Evolutionary conservation across 2,329 filamentous ascomycete species (phyloP).

Genomic region (Didymella arachidicola): DNA sequence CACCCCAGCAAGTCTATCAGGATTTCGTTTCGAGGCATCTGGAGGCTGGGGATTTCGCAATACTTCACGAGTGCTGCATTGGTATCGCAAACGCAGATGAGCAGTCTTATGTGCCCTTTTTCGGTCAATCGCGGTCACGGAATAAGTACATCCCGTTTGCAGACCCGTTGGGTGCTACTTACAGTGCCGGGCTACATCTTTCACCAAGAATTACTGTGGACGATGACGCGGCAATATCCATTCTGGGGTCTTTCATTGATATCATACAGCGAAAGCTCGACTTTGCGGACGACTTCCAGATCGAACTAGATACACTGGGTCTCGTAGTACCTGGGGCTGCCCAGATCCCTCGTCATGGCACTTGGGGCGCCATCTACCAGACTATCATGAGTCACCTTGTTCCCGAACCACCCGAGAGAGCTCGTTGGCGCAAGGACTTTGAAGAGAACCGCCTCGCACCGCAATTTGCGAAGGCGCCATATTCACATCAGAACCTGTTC

Average conservation of each 20-base stretch:
- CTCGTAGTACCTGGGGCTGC: not conserved
- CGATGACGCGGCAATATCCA: not conserved
- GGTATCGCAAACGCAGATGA: conserved; percentile 10
- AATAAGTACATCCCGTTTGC: conserved; percentile 8
- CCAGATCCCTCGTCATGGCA: conserved; percentile 11
- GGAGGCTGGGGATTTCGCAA: conserved; percentile 13
- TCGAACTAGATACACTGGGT: not conserved
- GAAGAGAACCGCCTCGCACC: conserved; percentile 13
- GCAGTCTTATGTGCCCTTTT: conserved; percentile 16
- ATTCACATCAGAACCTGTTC: conserved; percentile 14
- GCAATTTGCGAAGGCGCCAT: conserved; percentile 6
- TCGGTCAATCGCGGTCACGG: conserved; percentile 10
- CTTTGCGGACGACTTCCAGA: conserved; percentile 6
- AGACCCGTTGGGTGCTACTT: conserved; percentile 4
- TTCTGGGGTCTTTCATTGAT: conserved; percentile 9
- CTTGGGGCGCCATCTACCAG: conserved; percentile 20
- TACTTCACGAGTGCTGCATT: conserved; percentile 20
- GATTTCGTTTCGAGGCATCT: conserved; percentile 14
- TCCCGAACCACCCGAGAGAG: not conserved
- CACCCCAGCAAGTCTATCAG: conserved; percentile 9
- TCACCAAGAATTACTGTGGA: not conserved
- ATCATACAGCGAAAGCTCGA: conserved; percentile 10
- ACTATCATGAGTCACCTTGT: conserved; percentile 7
- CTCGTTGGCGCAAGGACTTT: conserved; percentile 15
- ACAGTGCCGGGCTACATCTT: conserved; percentile 12